Evolutionary conservation across 257 asterid species (phyloP).

Genomic region (Mitragyna speciosa): DNA sequence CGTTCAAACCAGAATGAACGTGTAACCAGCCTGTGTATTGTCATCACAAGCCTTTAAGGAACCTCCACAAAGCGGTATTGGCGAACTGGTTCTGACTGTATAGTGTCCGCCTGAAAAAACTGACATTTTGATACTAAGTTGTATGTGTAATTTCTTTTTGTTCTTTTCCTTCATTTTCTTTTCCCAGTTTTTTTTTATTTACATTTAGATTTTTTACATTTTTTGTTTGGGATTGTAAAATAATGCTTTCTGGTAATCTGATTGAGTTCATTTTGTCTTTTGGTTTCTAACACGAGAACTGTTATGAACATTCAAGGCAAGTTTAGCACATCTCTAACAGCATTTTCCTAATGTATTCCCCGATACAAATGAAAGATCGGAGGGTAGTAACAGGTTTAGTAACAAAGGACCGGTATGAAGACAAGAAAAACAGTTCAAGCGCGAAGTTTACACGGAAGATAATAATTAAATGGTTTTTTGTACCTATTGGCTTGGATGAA

Average conservation of each 20-base stretch:
- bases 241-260: not conserved
- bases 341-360: not conserved
- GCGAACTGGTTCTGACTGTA: too few relatives aligned
- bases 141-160: not conserved
- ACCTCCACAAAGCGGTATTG: too few relatives aligned
- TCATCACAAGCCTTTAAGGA: too few relatives aligned
- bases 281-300: not conserved
- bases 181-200: not conserved
- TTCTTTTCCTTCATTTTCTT: too few relatives aligned
- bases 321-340: not conserved
- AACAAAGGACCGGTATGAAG: too few relatives aligned
- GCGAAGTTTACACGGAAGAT: too few relatives aligned
- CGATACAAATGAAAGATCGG: too few relatives aligned
- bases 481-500: too few relatives aligned
- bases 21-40: not conserved
- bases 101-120: conserved; percentile 15
- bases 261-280: not conserved
- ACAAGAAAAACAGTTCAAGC: too few relatives aligned
- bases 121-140: conserved; percentile 3
- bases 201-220: not conserved
- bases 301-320: not conserved
- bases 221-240: conserved; percentile 1
- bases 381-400: too few relatives aligned
- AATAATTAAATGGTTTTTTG: too few relatives aligned
- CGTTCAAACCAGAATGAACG: not conserved